Conservation (phyloP, 768 basidiomycete species). For the Suillus bovinus region DNA sequence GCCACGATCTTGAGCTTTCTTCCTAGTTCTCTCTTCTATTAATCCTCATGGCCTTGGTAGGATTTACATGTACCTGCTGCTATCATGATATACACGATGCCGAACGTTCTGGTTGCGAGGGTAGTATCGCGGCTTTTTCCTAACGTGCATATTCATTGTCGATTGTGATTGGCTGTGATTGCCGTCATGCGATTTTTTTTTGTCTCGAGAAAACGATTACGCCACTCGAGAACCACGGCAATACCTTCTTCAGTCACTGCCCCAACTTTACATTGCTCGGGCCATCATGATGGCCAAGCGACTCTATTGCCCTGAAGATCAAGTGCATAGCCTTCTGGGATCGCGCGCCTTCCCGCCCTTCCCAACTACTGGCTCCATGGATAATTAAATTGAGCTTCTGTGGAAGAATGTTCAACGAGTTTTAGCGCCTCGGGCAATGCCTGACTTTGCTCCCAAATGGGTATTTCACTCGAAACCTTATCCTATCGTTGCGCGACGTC, state of each 20-base stretch:
- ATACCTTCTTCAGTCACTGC: background rate
- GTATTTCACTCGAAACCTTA: constrained; percentile 11
- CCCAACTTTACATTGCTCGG: background rate
- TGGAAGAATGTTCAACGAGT: constrained; percentile 6
- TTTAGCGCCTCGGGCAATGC: constrained; percentile 3
- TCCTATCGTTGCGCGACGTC: constrained; percentile 19
- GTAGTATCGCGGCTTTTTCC: background rate
- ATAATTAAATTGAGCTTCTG: constrained; percentile 7
- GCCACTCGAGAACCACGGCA: background rate
- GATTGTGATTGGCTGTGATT: background rate
- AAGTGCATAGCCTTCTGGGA: constrained; percentile 21
- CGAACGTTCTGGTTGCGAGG: constrained; percentile 1
- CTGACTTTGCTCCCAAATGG: constrained; percentile 12
- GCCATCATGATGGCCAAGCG: constrained; percentile 5
- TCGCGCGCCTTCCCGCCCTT: constrained; percentile 21
- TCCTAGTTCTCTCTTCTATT: constrained; percentile 15
- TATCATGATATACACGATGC: constrained; percentile 7
- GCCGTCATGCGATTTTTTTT: constrained; percentile 1
- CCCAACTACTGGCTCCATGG: constrained; percentile 10
- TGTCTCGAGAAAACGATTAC: background rate
- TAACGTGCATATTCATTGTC: constrained; percentile 4
- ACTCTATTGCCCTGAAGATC: constrained; percentile 14
- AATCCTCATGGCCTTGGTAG: background rate
- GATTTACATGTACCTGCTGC: constrained; percentile 23
- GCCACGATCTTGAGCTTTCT: constrained; percentile 27